Percentiles rank a stretch among this genome's conserved stretches.
These are phyloP conservation scores for Barnettozyma sp. DNA, from an alignment of 805 yeast species.

Conservation along the genomic window DNA sequence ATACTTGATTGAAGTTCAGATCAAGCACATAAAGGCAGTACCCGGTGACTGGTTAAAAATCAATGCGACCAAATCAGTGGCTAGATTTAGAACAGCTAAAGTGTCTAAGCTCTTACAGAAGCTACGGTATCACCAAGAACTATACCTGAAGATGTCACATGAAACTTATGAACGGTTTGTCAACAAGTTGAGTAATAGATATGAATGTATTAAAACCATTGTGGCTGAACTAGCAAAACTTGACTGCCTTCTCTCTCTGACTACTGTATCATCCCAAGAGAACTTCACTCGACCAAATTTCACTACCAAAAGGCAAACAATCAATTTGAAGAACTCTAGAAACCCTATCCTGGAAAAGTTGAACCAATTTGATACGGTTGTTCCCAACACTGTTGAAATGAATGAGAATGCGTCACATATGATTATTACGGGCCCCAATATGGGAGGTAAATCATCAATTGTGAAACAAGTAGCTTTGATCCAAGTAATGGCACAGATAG, in stretches of 20 bases:
- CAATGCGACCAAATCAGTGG: conserved; percentile 58
- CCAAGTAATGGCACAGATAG: conserved; percentile 81
- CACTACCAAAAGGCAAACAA: conserved; percentile 35
- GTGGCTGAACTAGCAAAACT: conserved; percentile 51
- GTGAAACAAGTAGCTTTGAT: conserved; percentile 86
- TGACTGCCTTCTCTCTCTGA: conserved; percentile 69
- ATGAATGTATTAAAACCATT: conserved; percentile 42
- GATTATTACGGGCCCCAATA: conserved; percentile 92
- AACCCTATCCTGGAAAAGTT: conserved; percentile 83
- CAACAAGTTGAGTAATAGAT: conserved; percentile 34
- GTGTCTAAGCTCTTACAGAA: conserved; percentile 44
- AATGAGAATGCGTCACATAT: conserved; percentile 55
- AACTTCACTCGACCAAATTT: conserved; percentile 61
- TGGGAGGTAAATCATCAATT: conserved; percentile 96
- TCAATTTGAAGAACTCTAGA: conserved; percentile 58
- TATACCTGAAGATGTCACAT: conserved; percentile 23
- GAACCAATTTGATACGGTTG: conserved; percentile 25
- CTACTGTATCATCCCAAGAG: conserved; percentile 57
- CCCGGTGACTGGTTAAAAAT: conserved; percentile 78
- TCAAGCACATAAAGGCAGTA: conserved; percentile 40
- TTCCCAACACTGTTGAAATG: conserved; percentile 78
- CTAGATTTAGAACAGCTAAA: conserved; percentile 66
- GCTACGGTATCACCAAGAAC: conserved; percentile 55
- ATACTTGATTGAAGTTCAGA: conserved; percentile 69
- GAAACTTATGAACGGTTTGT: conserved; percentile 44